Percentiles rank a stretch among this genome's conserved stretches.
Conservation (phyloP, 2,329 filamentous ascomycete species). For the Dactylellina parvicollis region DNA sequence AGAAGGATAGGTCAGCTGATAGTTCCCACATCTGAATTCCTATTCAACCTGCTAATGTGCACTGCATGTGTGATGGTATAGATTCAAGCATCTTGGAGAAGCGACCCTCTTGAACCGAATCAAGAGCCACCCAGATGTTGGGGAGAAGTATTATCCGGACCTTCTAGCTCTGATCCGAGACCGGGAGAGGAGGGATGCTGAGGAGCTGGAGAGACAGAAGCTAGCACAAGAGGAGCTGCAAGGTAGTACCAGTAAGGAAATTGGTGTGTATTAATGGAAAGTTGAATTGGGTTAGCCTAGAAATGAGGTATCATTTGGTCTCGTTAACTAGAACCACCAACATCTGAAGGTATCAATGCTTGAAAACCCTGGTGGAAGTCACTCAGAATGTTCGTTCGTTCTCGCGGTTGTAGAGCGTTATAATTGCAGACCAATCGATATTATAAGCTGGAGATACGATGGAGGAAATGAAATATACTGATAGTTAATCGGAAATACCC, state of each 20-base stretch:
- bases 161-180: slow-evolving; percentile 65
- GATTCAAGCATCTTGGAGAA: slow-evolving; percentile 77
- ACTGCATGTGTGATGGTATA: not conserved
- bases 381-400: too few relatives aligned
- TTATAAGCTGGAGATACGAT: not conserved
- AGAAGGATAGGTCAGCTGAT: slow-evolving; percentile 69
- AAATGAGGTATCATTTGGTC: too few relatives aligned
- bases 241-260: slow-evolving; percentile 16
- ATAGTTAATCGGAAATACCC: not conserved
- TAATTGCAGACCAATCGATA: too few relatives aligned
- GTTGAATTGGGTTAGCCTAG: too few relatives aligned
- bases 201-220: slow-evolving; percentile 57
- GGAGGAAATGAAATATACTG: not conserved
- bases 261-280: slow-evolving; percentile 32
- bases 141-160: slow-evolving; percentile 80
- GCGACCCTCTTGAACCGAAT: slow-evolving; percentile 84
- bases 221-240: slow-evolving; percentile 28
- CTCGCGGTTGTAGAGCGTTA: too few relatives aligned
- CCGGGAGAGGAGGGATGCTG: slow-evolving; percentile 68
- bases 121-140: slow-evolving; percentile 88
- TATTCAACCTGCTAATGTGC: not conserved
- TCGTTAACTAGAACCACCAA: too few relatives aligned
- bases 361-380: too few relatives aligned
- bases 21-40: not conserved
- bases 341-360: too few relatives aligned